Conservation (phyloP, 495 filamentous ascomycete species). For the Aspergillus sclerotiicarbonarius region DNA sequence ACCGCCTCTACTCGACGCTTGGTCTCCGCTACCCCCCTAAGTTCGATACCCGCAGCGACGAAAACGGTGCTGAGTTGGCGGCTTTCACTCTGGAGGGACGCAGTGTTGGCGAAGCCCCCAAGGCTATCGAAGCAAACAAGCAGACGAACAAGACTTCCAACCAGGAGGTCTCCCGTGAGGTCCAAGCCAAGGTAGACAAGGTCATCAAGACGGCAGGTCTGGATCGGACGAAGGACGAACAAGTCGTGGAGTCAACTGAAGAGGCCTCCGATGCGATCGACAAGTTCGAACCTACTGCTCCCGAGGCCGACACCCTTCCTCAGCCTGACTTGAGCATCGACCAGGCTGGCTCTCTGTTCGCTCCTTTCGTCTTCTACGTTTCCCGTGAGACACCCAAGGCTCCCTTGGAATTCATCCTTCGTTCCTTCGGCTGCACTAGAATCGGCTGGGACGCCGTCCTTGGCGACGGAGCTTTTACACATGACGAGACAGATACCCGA, state of each 20-base stretch:
- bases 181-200: conserved; percentile 56
- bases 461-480: conserved; percentile 88
- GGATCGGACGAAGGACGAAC: conserved; percentile 43
- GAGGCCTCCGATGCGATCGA: conserved; percentile 71
- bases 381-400: conserved; percentile 91
- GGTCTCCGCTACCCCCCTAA: conserved; percentile 93
- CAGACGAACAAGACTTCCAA: conserved; percentile 40
- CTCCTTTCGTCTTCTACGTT: conserved; percentile 84
- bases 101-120: conserved; percentile 50
- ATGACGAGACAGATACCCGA: conserved; percentile 76
- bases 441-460: conserved; percentile 90
- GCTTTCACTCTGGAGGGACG: conserved; percentile 85
- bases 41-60: conserved; percentile 83
- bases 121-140: conserved; percentile 53
- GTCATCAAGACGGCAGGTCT: conserved; percentile 46
- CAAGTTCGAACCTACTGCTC: conserved; percentile 75
- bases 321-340: conserved; percentile 68
- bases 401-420: conserved; percentile 89
- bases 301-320: conserved; percentile 78
- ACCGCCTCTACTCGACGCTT: conserved; percentile 82
- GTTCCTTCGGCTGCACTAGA: conserved; percentile 92
- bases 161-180: conserved; percentile 45
- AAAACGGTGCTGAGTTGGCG: conserved; percentile 84
- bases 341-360: conserved; percentile 66
- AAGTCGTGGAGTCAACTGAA: conserved; percentile 40